phyloP scores from a whole-genome alignment of 768 basidiomycete species.

The Lactarius evosmus region DNA sequence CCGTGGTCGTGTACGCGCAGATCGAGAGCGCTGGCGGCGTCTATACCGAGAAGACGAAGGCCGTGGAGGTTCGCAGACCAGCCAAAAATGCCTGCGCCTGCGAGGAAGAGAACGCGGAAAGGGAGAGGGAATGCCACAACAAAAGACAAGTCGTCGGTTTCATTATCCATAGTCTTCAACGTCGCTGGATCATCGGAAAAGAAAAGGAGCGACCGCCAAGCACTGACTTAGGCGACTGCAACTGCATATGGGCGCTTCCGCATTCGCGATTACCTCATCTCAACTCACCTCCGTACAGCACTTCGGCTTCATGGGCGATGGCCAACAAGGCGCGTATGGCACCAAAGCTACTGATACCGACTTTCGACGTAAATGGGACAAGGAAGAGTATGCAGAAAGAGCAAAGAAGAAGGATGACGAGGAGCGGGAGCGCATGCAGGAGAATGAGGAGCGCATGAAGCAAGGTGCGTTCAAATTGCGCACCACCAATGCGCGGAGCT shows the following conservation, averaged over 20 bases:
- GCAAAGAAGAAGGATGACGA: slow-evolving; percentile 43
- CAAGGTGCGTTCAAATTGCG: slow-evolving; percentile 52
- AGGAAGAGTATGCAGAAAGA: slow-evolving; percentile 42
- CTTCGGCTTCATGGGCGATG: slow-evolving; percentile 27
- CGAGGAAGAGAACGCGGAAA: slow-evolving; percentile 81
- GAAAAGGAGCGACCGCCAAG: neutral
- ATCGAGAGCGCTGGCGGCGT: slow-evolving; percentile 69
- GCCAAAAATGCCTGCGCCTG: slow-evolving; percentile 75
- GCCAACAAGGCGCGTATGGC: slow-evolving; percentile 28
- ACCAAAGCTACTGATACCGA: slow-evolving; percentile 29
- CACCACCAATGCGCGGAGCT: slow-evolving; percentile 14
- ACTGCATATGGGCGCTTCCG: neutral
- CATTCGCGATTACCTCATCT: neutral
- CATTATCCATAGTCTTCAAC: slow-evolving; percentile 28
- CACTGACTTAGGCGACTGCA: too few species aligned
- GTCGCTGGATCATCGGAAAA: neutral
- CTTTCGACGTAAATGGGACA: slow-evolving; percentile 46
- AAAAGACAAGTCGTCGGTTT: slow-evolving; percentile 44
- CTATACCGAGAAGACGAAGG: slow-evolving; percentile 68
- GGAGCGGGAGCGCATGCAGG: slow-evolving; percentile 37
- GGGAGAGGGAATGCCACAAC: slow-evolving; percentile 78
- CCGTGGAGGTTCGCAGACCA: slow-evolving; percentile 95
- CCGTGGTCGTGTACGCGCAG: slow-evolving; percentile 34
- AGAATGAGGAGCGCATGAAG: slow-evolving; percentile 55
- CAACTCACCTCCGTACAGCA: neutral